Evolutionary conservation across 140 eudicot genomes (phyloP), one percentile per base, ranked within the genome.

Genomic region (Oenanthe javanica): DNA sequence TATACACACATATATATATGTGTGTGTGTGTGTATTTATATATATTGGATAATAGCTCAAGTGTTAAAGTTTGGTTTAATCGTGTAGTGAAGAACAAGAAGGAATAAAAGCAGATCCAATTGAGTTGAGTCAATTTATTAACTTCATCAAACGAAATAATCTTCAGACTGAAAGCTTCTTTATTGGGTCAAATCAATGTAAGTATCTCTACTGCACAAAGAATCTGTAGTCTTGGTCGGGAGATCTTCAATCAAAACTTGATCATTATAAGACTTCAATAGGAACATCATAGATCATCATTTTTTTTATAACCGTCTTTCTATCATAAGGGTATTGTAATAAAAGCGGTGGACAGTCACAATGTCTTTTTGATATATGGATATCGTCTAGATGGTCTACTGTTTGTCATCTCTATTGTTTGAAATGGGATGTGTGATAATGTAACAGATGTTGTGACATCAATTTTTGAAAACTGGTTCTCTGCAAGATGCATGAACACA

Each of bases 391-490:
- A 72, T 12, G 19, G 5, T 72, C 51, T 15, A 43, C 31, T 43
- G 1, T 42, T 72, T 72, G n/a, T 75, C 48, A 27, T 76, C n/a
- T 40, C 50, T 81, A 67, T 54, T 6, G 11, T 57, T 75, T 77
- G 71, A 66, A 11, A 16, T 71, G 27, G 70, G 51, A 71, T 72
- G 51, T 79, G 75, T 79, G 75, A 46, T 14, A 12, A 40, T 61
- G 81, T 75, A 54, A 82, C 90, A 94, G 98, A 94, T 86, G 83
- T 94, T 66, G 93, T 89, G 61, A 94, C 97, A 31, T 92, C 98
- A 80, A 94, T 90, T 83, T 96, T 90, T 42, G 97, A 94, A 87
- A 94, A 80, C 82, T 92, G 97, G 97, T 95, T 95, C 73, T 79
- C 87, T 71, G 97, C 89, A 82, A 90, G 99, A 87, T 87, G 97